Conservation (phyloP, 495 filamentous ascomycete genomes). For the Xylaria nigripes region DNA sequence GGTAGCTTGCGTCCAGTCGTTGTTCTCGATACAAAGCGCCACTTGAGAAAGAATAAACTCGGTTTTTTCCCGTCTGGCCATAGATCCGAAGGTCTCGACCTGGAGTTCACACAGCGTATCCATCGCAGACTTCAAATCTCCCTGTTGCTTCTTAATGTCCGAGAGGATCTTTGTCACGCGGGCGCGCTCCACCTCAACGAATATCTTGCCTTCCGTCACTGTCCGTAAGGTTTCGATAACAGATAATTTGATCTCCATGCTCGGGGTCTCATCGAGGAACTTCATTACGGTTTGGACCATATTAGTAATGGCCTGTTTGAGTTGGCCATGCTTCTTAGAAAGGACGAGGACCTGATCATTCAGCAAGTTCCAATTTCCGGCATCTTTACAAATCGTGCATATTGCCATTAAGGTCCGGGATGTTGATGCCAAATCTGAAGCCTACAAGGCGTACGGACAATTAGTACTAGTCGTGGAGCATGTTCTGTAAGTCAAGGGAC, state of each 20-base stretch:
- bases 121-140: conserved; percentile 79
- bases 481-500: neutral
- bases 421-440: conserved; percentile 90
- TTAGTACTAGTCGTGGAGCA: conserved; percentile 10
- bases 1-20: conserved; percentile 90
- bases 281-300: conserved; percentile 97
- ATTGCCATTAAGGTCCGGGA: conserved; percentile 78
- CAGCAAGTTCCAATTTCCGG: conserved; percentile 82
- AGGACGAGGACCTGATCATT: conserved; percentile 93
- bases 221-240: conserved; percentile 92
- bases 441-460: conserved; percentile 41
- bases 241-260: conserved; percentile 75
- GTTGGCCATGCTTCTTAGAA: conserved; percentile 99
- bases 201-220: conserved; percentile 99
- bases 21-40: conserved; percentile 85
- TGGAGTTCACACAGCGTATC: conserved; percentile 95
- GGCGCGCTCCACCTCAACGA: conserved; percentile 95
- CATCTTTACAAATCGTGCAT: conserved; percentile 88
- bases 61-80: conserved; percentile 93
- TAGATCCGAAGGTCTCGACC: conserved; percentile 97
- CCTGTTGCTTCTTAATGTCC: conserved; percentile 92
- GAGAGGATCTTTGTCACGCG: conserved; percentile 91
- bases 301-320: conserved; percentile 96
- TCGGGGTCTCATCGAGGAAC: conserved; percentile 75
- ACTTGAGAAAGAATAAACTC: conserved; percentile 98